phyloP scores from a whole-genome alignment of 805 yeast species.

The Cyberlindnera suaveolens region DNA sequence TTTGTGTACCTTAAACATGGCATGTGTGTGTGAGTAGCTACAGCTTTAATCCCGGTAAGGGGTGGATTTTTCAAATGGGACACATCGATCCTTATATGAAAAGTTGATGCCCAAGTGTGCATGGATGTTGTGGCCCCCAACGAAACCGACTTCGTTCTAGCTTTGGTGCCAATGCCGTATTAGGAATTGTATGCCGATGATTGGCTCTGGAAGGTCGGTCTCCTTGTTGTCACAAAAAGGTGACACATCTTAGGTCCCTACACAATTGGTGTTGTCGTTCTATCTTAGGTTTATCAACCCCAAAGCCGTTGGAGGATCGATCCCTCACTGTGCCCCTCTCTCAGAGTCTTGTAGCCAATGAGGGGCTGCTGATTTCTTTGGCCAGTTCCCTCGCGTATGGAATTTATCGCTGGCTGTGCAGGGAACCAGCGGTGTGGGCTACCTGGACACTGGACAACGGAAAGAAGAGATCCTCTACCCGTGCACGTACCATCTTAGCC shows the following conservation, averaged over 20 bases:
- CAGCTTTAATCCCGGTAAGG: neutral
- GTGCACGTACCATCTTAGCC: neutral
- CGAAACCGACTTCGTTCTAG: neutral
- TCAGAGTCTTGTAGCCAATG: neutral
- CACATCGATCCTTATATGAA: neutral
- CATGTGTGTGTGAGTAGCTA: neutral
- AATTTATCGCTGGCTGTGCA: neutral
- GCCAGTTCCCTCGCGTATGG: neutral
- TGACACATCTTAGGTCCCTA: too few species aligned
- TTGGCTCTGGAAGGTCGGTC: neutral
- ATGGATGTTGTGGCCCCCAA: neutral
- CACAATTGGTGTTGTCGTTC: too few species aligned
- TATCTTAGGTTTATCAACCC: too few species aligned
- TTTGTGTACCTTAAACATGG: conserved; percentile 3
- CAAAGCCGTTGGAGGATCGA: neutral
- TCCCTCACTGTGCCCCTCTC: neutral
- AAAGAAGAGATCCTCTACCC: neutral
- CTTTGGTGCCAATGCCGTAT: neutral
- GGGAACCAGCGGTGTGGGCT: neutral
- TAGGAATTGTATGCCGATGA: neutral
- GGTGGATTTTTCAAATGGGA: neutral
- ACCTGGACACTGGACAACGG: neutral
- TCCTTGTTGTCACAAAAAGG: too few species aligned
- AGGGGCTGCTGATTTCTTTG: neutral
- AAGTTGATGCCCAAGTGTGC: neutral